Evolutionary conservation across 108 stramenopile genomes (phyloP).

Genomic region (Nitzschia sp.): DNA sequence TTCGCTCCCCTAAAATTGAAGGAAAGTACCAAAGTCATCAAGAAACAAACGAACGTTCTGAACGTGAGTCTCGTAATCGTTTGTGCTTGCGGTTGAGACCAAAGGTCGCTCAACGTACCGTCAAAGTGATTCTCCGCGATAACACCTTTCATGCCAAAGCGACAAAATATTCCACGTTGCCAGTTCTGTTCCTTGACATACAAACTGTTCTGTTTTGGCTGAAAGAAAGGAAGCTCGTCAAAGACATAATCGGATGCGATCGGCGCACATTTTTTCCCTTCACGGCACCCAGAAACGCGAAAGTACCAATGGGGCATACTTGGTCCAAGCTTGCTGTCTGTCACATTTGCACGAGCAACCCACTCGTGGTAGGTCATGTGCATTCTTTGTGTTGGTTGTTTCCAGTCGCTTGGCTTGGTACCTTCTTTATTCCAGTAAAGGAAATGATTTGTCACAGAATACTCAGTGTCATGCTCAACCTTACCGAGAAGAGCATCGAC

Average conservation of each 20-base stretch:
- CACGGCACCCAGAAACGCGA: slow-evolving; percentile 62
- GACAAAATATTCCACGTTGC: slow-evolving; percentile 75
- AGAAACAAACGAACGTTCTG: background rate
- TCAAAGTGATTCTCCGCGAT: slow-evolving; percentile 89
- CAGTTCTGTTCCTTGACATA: slow-evolving; percentile 49
- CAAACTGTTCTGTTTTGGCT: slow-evolving; percentile 35
- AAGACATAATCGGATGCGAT: slow-evolving; percentile 30
- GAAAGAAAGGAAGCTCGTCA: slow-evolving; percentile 58
- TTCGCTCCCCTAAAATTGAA: slow-evolving; percentile 57
- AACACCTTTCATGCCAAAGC: slow-evolving; percentile 90
- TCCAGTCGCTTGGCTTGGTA: slow-evolving; percentile 49
- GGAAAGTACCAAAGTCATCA: slow-evolving; percentile 37
- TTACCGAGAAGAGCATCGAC: slow-evolving; percentile 66
- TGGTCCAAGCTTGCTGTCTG: slow-evolving; percentile 56
- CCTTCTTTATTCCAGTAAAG: slow-evolving; percentile 75
- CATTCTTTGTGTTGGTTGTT: slow-evolving; percentile 73
- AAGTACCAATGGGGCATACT: slow-evolving; percentile 90
- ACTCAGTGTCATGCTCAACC: slow-evolving; percentile 64
- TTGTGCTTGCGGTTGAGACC: background rate
- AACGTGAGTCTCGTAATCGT: background rate
- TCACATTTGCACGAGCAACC: slow-evolving; percentile 72
- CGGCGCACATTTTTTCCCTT: slow-evolving; percentile 3
- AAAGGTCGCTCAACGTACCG: slow-evolving; percentile 31
- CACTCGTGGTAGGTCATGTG: slow-evolving; percentile 83
- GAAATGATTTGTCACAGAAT: slow-evolving; percentile 87